Conservation (phyloP, 768 basidiomycete genomes). For the Podaxis sp. region DNA sequence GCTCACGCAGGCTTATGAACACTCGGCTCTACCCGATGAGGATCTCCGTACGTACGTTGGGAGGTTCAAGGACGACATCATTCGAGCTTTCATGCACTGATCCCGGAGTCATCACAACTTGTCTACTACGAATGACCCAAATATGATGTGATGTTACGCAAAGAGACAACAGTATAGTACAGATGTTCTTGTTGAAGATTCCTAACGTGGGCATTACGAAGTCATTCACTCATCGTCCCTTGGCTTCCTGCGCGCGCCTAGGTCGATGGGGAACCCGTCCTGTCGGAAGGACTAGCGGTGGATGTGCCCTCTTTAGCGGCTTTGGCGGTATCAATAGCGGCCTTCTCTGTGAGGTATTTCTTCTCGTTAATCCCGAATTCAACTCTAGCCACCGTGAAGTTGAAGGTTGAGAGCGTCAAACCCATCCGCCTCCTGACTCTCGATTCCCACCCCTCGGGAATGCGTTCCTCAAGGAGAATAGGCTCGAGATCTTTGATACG, state of each 20-base stretch:
- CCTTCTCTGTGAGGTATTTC: constrained; percentile 21
- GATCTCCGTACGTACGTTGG: constrained; percentile 66
- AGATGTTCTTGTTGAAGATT: too few relatives aligned
- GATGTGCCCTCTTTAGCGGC: background rate
- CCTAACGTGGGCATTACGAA: background rate
- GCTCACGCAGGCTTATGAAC: constrained; percentile 67
- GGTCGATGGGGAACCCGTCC: background rate
- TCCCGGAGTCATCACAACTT: background rate
- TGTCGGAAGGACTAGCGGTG: background rate
- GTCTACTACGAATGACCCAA: background rate
- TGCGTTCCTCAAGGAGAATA: constrained; percentile 58
- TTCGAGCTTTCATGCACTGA: constrained; percentile 42
- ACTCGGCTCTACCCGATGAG: constrained; percentile 71
- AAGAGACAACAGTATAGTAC: too few relatives aligned
- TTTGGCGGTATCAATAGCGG: background rate
- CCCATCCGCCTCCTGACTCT: constrained; percentile 45
- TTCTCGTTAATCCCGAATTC: constrained; percentile 32
- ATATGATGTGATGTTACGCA: background rate
- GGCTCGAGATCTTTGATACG: constrained; percentile 45
- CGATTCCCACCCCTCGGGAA: constrained; percentile 67
- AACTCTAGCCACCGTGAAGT: constrained; percentile 36
- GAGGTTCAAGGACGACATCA: constrained; percentile 69
- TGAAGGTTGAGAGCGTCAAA: constrained; percentile 53
- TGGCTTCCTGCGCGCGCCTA: background rate
- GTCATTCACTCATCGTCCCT: background rate